Base-by-base conservation (phyloP, 768 basidiomycete species). In the Rhodocollybia butyracea region DNA sequence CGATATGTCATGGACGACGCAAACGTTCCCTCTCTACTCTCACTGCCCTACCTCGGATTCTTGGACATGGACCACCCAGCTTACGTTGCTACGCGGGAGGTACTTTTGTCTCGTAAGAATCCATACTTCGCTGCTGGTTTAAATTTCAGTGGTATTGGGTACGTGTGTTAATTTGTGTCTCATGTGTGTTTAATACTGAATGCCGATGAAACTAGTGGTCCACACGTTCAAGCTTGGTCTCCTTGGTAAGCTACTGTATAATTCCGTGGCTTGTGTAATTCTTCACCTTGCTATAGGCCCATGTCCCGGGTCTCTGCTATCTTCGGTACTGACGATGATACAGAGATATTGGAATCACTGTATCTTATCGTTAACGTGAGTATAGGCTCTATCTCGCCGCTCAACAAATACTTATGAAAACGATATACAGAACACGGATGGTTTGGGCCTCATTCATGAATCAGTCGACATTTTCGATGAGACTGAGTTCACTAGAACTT, bases 1-100 rank as follows among this genome's bases (percentile, higher is more conserved):
- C 73, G 82, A 55, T 89, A 89, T 66, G 80, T 89, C 19, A 91
- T 91, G 89, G 89, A 91, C 60, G 89, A 91, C 60, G 89, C 89
- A 5, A 91, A 91, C 60, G 89, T 91, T 40, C 89, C 89, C 4
- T 88, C 88, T 0, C 72, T 91, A n/a, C 69, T 91, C 22, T 86
- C 89, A 0, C 75, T 91, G 31, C 89, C 89, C 11, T 91, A 91
- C 64, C 79, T 91, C 24, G 88, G 88, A 1, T 91, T 91, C 70
- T 70, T 91, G 54, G 76, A 85, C 39, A 87, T 75, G 62, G 64
- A 68, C 22, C 60, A 90, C 60, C 72, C 80, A 7, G 73, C 78
- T 0, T 91, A 90, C 64, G 66, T 81, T 30, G 79, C 79, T n/a
- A 91, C 89, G 0, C 79, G 82, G 21, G 76, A 84, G 55, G 57